Evolutionary conservation across 495 filamentous ascomycete genomes (phyloP), one percentile per base, ranked within the genome.

Genomic region (Podospora tetraspora): DNA sequence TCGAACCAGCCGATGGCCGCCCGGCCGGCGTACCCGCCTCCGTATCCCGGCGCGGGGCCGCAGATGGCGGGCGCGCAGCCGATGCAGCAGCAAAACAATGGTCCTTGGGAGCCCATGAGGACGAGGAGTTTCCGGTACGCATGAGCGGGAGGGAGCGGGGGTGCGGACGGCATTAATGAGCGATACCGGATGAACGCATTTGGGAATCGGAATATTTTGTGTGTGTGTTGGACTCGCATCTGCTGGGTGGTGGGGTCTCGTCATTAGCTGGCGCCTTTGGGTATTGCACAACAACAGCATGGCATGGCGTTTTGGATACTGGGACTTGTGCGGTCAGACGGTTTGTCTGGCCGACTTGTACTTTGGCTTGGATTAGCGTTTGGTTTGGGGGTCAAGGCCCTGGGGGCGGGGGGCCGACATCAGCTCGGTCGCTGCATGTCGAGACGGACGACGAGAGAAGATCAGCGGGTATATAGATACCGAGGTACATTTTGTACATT

Each of bases 71-170:
- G 34, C 34, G 60, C 34, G 25, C 66, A 30, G 24, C 67, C 23
- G 32, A 22, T 19, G 68, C 62, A 67, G 34, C 25, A 62, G 60
- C 25, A 25, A 16, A 62, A 57, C 10, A 56, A 59, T 34, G 59
- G 29, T n/a, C 24, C 63, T 29, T 72, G 66, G 62, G 72, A 72
- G 60, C 74, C 74, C 22, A 61, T 71, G 66, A 64, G 73, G 23
- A 66, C 59, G 23, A 66, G 65, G 60, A 75, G 69, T 63, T 77
- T 73, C 30, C 27, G 75, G 61, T 77, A 77, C 60, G 75, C 75
- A n/a, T 76, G 43, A 70, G 62, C 30, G 37, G 22, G 19, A 19
- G 32, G 22, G n/a, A 34, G 3, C 10, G 32, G 52, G n/a, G 59
- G n/a, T 60, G 3, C 22, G 23, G 37, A 24, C 21, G 32, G 25